phyloP scores from a whole-genome alignment of 805 yeast genomes.

The Lipomyces japonicus region DNA sequence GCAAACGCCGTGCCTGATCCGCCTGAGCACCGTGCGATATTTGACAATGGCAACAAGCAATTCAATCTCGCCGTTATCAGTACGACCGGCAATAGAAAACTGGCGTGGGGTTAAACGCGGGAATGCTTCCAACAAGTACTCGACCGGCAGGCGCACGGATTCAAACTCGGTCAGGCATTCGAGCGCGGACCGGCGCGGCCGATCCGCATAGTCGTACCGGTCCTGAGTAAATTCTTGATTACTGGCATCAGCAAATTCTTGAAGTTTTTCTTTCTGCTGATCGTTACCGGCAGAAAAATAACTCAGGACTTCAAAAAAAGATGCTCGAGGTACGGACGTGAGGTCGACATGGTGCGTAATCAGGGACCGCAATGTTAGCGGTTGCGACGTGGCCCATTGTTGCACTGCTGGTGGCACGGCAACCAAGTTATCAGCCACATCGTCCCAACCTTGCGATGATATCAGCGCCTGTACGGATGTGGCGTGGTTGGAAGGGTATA shows the following conservation, averaged over 20 bases:
- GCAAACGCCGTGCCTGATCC: slow-evolving; percentile 76
- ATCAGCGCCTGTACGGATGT: slow-evolving; percentile 62
- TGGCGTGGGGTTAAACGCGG: slow-evolving; percentile 77
- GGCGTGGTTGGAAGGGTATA: slow-evolving; percentile 71
- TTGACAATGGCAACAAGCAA: slow-evolving; percentile 80
- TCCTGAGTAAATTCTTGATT: slow-evolving; percentile 62
- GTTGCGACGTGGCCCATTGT: slow-evolving; percentile 52
- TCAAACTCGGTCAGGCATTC: slow-evolving; percentile 83
- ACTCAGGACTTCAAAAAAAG: slow-evolving; percentile 70
- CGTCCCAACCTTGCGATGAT: slow-evolving; percentile 68
- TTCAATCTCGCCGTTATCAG: slow-evolving; percentile 44
- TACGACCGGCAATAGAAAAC: slow-evolving; percentile 72
- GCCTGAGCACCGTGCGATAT: slow-evolving; percentile 74
- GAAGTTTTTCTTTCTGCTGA: slow-evolving; percentile 69
- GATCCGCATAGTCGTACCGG: slow-evolving; percentile 81
- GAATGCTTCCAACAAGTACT: slow-evolving; percentile 68
- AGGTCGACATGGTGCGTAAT: slow-evolving; percentile 79
- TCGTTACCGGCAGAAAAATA: slow-evolving; percentile 67
- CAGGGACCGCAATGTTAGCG: slow-evolving; percentile 66
- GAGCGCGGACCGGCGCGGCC: slow-evolving; percentile 83
- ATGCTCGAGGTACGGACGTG: slow-evolving; percentile 73
- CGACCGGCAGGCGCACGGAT: slow-evolving; percentile 69
- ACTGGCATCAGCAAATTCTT: slow-evolving; percentile 66
- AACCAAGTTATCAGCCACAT: slow-evolving; percentile 61
- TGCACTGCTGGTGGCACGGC: slow-evolving; percentile 35